Percentiles rank a stretch among this genome's conserved stretches.
phyloP scores from a whole-genome alignment of 495 filamentous ascomycete species.

The Parathielavia hyrcaniae region DNA sequence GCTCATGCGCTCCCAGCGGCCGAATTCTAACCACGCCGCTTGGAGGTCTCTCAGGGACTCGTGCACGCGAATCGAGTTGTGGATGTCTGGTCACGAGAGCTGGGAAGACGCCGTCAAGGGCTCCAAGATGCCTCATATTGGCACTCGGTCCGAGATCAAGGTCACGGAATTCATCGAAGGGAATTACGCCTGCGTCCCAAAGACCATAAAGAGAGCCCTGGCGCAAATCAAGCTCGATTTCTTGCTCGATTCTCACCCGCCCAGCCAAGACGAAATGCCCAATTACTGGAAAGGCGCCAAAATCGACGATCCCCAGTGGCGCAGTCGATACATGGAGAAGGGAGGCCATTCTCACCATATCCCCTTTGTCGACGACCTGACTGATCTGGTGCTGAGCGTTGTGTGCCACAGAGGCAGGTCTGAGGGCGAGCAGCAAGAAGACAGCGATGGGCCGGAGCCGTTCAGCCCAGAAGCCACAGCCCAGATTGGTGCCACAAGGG shows the following conservation, averaged over 20 bases:
- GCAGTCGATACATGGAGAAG: background rate
- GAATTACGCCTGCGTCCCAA: background rate
- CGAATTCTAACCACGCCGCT: background rate
- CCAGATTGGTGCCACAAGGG: no score
- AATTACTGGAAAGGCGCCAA: constrained; percentile 4
- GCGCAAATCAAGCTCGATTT: background rate
- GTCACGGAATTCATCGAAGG: constrained; percentile 7
- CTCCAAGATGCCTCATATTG: constrained; percentile 7
- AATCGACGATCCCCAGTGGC: background rate
- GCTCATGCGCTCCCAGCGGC: background rate
- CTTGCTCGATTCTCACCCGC: background rate
- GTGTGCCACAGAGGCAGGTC: background rate
- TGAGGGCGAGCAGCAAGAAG: background rate
- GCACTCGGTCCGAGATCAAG: constrained; percentile 1
- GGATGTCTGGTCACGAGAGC: background rate
- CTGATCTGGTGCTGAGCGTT: constrained; percentile 8
- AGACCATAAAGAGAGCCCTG: background rate
- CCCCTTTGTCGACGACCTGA: constrained; percentile 12
- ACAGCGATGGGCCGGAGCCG: background rate
- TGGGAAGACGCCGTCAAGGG: constrained; percentile 1
- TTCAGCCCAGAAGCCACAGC: background rate
- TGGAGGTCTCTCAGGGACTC: background rate
- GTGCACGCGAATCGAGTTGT: background rate
- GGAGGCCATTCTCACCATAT: background rate
- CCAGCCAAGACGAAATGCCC: background rate